Conservation (phyloP, 176 grass and related monocot species). For the Saccharum officinarum region DNA sequence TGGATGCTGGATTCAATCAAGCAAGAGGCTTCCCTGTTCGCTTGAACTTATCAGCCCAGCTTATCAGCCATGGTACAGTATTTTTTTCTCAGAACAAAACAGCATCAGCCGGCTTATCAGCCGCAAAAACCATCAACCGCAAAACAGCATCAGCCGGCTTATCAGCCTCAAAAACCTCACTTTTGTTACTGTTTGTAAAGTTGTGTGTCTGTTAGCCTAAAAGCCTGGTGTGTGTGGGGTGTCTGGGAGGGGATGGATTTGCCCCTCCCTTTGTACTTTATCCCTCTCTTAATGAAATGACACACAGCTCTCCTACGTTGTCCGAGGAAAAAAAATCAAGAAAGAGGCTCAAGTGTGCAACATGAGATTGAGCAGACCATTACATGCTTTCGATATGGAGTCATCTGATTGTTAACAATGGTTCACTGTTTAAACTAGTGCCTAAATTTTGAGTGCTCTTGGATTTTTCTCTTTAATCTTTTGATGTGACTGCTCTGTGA, state of each 20-base stretch:
- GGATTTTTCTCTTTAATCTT: background rate
- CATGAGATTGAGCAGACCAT: background rate
- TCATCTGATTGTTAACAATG: background rate
- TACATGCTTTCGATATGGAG: background rate
- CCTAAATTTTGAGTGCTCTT: background rate
- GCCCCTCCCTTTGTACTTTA: background rate
- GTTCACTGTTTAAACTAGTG: background rate
- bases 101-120: too few species aligned
- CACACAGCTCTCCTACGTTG: background rate
- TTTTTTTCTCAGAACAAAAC: too few species aligned
- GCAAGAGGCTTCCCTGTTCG: background rate
- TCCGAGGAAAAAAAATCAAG: background rate
- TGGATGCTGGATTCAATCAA: slow-evolving; percentile 18
- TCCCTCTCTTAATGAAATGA: background rate
- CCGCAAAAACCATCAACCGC: too few species aligned
- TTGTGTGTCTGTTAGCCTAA: background rate
- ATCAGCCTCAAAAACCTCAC: too few species aligned
- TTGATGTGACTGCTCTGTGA: background rate
- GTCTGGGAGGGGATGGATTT: background rate
- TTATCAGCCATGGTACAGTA: too few species aligned
- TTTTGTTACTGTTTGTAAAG: background rate
- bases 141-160: too few species aligned
- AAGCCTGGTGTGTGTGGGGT: background rate
- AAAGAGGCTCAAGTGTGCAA: background rate
- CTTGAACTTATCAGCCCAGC: too few species aligned